Evolutionary conservation across 2,329 filamentous ascomycete genomes (phyloP).

Genomic region (Kalaharituber pfeilii): DNA sequence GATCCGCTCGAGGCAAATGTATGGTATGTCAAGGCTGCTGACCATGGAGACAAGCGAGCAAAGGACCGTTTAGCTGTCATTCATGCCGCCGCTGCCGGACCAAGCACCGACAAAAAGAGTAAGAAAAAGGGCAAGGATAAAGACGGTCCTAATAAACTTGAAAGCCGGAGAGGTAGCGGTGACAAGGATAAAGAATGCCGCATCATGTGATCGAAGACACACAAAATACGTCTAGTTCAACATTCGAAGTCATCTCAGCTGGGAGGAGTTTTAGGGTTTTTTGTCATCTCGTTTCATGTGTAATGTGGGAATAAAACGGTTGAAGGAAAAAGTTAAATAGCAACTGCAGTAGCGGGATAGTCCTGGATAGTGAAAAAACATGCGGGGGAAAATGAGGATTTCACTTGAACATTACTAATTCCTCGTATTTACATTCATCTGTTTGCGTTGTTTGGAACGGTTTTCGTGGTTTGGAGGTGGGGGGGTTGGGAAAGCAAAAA

Average conservation of each 20-base stretch:
- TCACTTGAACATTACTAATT: not conserved
- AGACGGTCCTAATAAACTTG: constrained; percentile 5
- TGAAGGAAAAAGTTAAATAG: not conserved
- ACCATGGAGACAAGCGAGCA: constrained; percentile 76
- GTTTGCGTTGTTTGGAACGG: not conserved
- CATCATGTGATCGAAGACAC: constrained; percentile 1
- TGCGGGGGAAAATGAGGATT: not conserved
- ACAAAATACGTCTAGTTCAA: too few relatives aligned
- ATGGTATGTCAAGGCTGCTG: constrained; percentile 93
- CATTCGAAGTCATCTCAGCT: too few relatives aligned
- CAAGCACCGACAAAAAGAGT: constrained; percentile 11
- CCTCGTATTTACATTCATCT: not conserved
- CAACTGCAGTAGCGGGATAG: not conserved
- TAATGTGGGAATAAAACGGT: not conserved
- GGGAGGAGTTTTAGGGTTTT: too few relatives aligned
- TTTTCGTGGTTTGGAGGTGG: not conserved
- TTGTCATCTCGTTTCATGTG: not conserved
- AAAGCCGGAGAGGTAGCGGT: constrained; percentile 7
- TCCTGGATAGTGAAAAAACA: not conserved
- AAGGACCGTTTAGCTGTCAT: constrained; percentile 77
- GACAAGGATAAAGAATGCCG: constrained; percentile 6
- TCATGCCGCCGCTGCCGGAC: constrained; percentile 48
- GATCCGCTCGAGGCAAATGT: constrained; percentile 95
- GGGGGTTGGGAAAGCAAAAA: not conserved
- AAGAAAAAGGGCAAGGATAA: constrained; percentile 14